phyloP scores from a whole-genome alignment of 164 flowering plant genomes.

The Tinospora cordifolia region DNA sequence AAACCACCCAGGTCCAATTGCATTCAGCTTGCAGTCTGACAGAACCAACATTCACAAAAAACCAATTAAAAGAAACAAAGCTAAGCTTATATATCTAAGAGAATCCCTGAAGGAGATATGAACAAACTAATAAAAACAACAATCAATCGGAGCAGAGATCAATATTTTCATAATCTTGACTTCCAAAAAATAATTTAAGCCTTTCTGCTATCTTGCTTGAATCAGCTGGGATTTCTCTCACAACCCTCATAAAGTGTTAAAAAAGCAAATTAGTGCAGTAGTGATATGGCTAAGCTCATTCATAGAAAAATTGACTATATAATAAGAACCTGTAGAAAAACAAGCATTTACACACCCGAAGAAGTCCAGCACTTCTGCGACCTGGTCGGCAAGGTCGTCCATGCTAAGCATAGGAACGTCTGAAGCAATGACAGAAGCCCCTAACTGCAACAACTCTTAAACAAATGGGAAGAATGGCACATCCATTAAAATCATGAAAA shows the following conservation, averaged over 20 bases:
- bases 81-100: too few relatives aligned
- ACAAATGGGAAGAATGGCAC: constrained; percentile 12
- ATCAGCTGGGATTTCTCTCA: not conserved
- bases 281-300: not conserved
- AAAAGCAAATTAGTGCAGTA: not conserved
- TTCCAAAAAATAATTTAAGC: not conserved
- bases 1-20: too few relatives aligned
- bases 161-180: not conserved
- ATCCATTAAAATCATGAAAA: constrained; percentile 16
- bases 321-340: not conserved
- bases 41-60: too few relatives aligned
- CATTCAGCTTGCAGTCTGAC: too few relatives aligned
- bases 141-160: not conserved
- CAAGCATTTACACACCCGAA: constrained; percentile 37
- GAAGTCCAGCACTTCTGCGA: constrained; percentile 55
- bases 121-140: too few relatives aligned
- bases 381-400: constrained; percentile 60
- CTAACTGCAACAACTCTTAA: constrained; percentile 52
- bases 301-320: not conserved
- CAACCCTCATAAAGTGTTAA: not conserved
- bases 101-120: too few relatives aligned
- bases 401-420: constrained; percentile 37
- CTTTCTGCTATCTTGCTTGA: not conserved
- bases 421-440: constrained; percentile 47
- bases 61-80: too few relatives aligned